Percentiles rank a stretch among this genome's conserved stretches.
These are phyloP conservation scores for Epichloe gansuensis DNA, from an alignment of 2,329 filamentous ascomycete genomes.

Conservation along the genomic window DNA sequence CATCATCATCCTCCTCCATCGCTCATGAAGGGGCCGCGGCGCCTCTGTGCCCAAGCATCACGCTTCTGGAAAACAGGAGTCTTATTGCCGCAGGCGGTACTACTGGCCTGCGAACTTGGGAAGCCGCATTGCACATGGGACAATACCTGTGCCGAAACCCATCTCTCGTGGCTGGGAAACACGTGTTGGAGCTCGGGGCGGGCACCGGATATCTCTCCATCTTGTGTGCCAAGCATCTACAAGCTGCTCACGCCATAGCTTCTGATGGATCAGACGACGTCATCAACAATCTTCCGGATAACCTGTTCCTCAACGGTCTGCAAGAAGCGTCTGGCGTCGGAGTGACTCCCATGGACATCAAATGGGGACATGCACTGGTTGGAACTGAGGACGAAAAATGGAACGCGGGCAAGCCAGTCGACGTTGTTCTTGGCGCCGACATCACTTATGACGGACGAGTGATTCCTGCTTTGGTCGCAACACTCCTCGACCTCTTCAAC, in stretches of 20 bases:
- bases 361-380: slow-evolving; percentile 51
- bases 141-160: slow-evolving; percentile 48
- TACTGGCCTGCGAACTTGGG: slow-evolving; percentile 71
- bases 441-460: slow-evolving; percentile 61
- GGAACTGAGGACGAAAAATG: slow-evolving; percentile 44
- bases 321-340: slow-evolving; percentile 32
- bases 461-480: slow-evolving; percentile 52
- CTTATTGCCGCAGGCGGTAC: slow-evolving; percentile 61
- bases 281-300: slow-evolving; percentile 53
- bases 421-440: slow-evolving; percentile 64
- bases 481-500: slow-evolving; percentile 48
- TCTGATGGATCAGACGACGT: slow-evolving; percentile 68
- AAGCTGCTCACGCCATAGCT: slow-evolving; percentile 46
- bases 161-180: slow-evolving; percentile 37
- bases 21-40: neutral
- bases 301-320: slow-evolving; percentile 55
- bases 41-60: slow-evolving; percentile 29
- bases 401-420: slow-evolving; percentile 35
- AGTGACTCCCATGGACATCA: slow-evolving; percentile 37
- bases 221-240: slow-evolving; percentile 57
- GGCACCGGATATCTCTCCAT: slow-evolving; percentile 68
- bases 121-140: slow-evolving; percentile 63
- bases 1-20: slow-evolving; percentile 11
- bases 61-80: slow-evolving; percentile 55
- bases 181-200: slow-evolving; percentile 59